Evolutionary conservation across 1,284 basidiomycete species (phyloP).

Genomic region (Leccinum olivaceoglutinosum): DNA sequence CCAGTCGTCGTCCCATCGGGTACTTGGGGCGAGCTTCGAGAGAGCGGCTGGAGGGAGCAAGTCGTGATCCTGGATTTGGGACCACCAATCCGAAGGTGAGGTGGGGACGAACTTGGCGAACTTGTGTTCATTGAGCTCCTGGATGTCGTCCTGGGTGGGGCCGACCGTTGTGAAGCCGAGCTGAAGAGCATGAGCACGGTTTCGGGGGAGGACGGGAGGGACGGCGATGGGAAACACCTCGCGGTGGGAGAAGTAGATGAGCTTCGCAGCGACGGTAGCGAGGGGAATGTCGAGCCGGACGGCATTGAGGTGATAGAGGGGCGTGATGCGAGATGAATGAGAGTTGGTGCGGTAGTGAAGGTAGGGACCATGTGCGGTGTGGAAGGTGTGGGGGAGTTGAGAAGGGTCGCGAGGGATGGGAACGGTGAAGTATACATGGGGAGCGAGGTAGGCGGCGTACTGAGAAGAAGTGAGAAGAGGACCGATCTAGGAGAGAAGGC

Average conservation of each 20-base stretch:
- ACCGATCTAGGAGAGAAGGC: neutral
- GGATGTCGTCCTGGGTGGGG: conserved; percentile 56
- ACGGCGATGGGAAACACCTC: conserved; percentile 44
- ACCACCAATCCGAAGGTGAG: conserved; percentile 36
- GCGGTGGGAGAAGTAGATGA: conserved; percentile 56
- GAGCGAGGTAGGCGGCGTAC: conserved; percentile 55
- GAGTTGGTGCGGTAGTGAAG: conserved; percentile 47
- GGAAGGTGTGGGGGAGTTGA: conserved; percentile 34
- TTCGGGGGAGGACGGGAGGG: conserved; percentile 42
- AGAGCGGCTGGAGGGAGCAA: conserved; percentile 21
- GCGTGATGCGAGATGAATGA: conserved; percentile 13
- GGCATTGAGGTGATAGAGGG: conserved; percentile 37
- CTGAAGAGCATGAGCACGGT: conserved; percentile 37
- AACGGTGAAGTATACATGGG: conserved; percentile 52
- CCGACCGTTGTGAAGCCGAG: conserved; percentile 27
- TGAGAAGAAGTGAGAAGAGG: conserved; percentile 21
- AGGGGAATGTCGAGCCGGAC: conserved; percentile 43
- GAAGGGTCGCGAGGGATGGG: conserved; percentile 34
- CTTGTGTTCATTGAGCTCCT: conserved; percentile 47
- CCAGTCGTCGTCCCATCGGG: too few relatives aligned
- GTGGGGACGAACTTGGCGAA: conserved; percentile 21
- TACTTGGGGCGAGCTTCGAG: conserved; percentile 29
- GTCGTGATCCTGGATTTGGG: conserved; percentile 30
- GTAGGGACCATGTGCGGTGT: conserved; percentile 49
- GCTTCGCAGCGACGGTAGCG: conserved; percentile 51